Evolutionary conservation across 176 grass and related monocot species (phyloP), one percentile per base, ranked within the genome.

Genomic region (Carex parvula): DNA sequence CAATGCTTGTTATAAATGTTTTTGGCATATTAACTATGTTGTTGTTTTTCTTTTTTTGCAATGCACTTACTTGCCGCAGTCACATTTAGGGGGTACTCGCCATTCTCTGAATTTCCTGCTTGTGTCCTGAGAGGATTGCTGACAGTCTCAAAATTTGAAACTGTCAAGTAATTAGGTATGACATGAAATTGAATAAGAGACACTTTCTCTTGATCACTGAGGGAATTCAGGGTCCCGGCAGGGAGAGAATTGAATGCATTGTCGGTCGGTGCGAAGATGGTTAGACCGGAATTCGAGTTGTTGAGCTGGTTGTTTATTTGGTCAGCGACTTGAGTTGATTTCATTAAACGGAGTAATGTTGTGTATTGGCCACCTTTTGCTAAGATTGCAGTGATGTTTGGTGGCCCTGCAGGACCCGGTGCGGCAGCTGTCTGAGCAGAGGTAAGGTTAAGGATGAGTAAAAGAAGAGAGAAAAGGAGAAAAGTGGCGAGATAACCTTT

Each of bases 221-320:
- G 93, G 53, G 91, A 90, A 89, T 99, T 99, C 48, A 99, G 91
- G 39, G 96, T 87, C 32, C 96, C 96, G 0, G 96, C 61, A 5
- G 87, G 56, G 18, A 99, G 93, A 53, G 86, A 89, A 32, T 85
- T 84, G 93, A 99, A 99, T 64, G 97, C 91, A 80, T 99, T 99
- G 93, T 99, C 97, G 0, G 97, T 90, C 6, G 97, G 97, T 35
- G 97, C 91, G 41, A 99, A 96, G 46, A 99, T 77, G 70, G 97
- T 99, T 13, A 99, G 14, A n/a, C 97, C 97, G 70, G 69, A 84
- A 16, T 92, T 85, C 29, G 88, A 90, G 88, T 88, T 94, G 91
- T 85, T 89, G 12, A 99, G 83, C 91, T 99, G 91, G 89, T 92
- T 99, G 93, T 95, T 88, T 85, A 99, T 95, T 89, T 99, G 97